These are phyloP conservation scores for Talaromyces pinophilus DNA, from an alignment of 2,329 filamentous ascomycete species.

Conservation along the genomic window DNA sequence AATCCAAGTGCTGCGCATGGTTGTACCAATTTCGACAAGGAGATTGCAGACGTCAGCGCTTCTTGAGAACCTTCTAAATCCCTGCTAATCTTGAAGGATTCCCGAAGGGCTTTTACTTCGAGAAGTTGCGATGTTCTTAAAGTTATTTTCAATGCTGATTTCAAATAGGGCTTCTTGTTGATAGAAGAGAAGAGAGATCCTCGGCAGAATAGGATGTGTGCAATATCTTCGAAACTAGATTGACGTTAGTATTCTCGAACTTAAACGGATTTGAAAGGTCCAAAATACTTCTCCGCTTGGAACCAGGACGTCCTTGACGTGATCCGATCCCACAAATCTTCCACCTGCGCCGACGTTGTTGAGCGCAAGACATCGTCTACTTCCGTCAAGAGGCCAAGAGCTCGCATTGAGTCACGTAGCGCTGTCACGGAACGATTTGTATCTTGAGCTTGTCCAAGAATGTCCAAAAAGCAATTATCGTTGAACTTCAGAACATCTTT, in stretches of 20 bases:
- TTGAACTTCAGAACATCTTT: conserved; percentile 58
- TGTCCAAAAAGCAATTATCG: conserved; percentile 60
- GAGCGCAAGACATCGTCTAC: conserved; percentile 74
- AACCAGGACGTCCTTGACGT: conserved; percentile 73
- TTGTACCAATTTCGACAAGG: conserved; percentile 73
- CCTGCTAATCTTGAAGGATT: conserved; percentile 73
- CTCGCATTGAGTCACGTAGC: conserved; percentile 61
- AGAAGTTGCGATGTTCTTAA: conserved; percentile 65
- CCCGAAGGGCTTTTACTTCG: conserved; percentile 74
- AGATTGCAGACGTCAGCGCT: conserved; percentile 80
- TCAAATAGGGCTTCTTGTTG: conserved; percentile 67
- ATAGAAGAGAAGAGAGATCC: conserved; percentile 80
- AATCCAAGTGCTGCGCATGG: conserved; percentile 71
- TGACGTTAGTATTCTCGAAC: background rate
- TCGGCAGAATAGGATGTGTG: conserved; percentile 77
- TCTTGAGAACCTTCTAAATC: conserved; percentile 82
- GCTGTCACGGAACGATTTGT: conserved; percentile 42
- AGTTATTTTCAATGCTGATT: conserved; percentile 62
- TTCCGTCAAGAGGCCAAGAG: conserved; percentile 74
- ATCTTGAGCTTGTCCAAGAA: conserved; percentile 44
- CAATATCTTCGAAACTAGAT: conserved; percentile 62
- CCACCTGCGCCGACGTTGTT: conserved; percentile 60
- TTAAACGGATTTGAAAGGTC: background rate
- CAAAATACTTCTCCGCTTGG: conserved; percentile 68
- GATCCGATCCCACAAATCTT: conserved; percentile 64